phyloP scores from a whole-genome alignment of 768 basidiomycete genomes.

The Hydnum rufescens region DNA sequence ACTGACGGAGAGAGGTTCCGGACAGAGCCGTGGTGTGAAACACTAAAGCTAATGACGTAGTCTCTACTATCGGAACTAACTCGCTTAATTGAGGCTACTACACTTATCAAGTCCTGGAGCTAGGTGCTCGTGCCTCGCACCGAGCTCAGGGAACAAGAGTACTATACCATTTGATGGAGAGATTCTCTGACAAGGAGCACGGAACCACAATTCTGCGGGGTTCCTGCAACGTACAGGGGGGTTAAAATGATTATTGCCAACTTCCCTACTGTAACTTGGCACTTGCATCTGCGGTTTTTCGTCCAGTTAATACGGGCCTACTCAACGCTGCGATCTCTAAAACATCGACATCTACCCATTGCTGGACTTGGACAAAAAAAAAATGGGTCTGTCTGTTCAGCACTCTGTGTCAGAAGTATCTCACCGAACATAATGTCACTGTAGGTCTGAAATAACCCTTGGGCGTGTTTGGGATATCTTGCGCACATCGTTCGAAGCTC shows the following conservation, averaged over 20 bases:
- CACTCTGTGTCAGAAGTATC: not conserved
- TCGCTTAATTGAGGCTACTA: too few species aligned
- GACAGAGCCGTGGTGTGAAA: too few species aligned
- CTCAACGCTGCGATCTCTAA: conserved; percentile 35
- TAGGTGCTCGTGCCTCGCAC: too few species aligned
- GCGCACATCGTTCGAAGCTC: conserved; percentile 1
- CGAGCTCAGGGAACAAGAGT: too few species aligned
- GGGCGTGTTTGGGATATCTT: conserved; percentile 43
- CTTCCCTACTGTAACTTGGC: conserved; percentile 6
- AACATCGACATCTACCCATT: conserved; percentile 46
- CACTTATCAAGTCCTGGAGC: too few species aligned
- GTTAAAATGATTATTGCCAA: not conserved
- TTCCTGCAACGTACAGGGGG: conserved; percentile 13
- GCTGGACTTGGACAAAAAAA: conserved; percentile 32
- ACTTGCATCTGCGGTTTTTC: conserved; percentile 31
- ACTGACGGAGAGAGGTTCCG: too few species aligned
- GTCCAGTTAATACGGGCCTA: conserved; percentile 39
- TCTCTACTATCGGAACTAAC: too few species aligned
- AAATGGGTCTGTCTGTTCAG: not conserved
- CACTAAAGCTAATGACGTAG: too few species aligned
- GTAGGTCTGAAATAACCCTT: conserved; percentile 51
- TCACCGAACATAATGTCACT: conserved; percentile 50
- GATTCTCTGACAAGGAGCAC: conserved; percentile 42
- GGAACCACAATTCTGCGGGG: conserved; percentile 35
- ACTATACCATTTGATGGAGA: conserved; percentile 45